Evolutionary conservation across 768 basidiomycete genomes (phyloP).

Genomic region (Neoboletus magnificus): DNA sequence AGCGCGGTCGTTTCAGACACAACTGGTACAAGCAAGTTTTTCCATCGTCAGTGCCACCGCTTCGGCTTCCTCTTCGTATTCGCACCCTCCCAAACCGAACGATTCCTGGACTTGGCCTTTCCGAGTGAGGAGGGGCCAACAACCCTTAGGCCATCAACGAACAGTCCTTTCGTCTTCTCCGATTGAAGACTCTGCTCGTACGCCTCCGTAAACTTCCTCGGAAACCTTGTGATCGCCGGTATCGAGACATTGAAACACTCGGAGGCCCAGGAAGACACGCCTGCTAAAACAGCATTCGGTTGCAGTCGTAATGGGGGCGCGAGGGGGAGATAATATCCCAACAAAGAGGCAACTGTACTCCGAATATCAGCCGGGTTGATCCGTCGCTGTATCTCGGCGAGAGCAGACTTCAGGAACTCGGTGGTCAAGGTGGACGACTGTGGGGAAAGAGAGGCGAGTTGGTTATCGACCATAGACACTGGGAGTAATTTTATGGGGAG

Average conservation of each 20-base stretch:
- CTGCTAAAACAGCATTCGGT: conserved; percentile 46
- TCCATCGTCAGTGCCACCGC: conserved; percentile 14
- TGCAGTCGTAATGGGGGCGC: conserved; percentile 44
- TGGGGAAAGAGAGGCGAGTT: conserved; percentile 12
- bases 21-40: too few species aligned
- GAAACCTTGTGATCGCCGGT: conserved; percentile 15
- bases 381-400: conserved; percentile 31
- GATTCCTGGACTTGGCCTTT: conserved; percentile 22
- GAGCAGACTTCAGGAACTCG: conserved; percentile 25
- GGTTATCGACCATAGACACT: conserved; percentile 7
- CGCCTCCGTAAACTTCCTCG: conserved; percentile 22
- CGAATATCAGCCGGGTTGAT: conserved; percentile 51
- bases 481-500: conserved; percentile 68
- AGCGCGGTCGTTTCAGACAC: too few species aligned
- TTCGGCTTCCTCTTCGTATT: conserved; percentile 12
- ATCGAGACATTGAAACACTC: conserved; percentile 23
- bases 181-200: conserved; percentile 13
- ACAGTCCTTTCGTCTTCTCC: conserved; percentile 20
- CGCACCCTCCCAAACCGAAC: conserved; percentile 25
- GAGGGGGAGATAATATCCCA: conserved; percentile 71
- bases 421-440: conserved; percentile 9
- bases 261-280: conserved; percentile 57
- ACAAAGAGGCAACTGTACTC: conserved; percentile 60
- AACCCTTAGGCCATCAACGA: conserved; percentile 19
- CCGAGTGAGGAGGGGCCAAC: conserved; percentile 15